Evolutionary conservation across 2,329 filamentous ascomycete genomes (phyloP), one percentile per base, ranked within the genome.

Genomic region (Saccharata proteae): DNA sequence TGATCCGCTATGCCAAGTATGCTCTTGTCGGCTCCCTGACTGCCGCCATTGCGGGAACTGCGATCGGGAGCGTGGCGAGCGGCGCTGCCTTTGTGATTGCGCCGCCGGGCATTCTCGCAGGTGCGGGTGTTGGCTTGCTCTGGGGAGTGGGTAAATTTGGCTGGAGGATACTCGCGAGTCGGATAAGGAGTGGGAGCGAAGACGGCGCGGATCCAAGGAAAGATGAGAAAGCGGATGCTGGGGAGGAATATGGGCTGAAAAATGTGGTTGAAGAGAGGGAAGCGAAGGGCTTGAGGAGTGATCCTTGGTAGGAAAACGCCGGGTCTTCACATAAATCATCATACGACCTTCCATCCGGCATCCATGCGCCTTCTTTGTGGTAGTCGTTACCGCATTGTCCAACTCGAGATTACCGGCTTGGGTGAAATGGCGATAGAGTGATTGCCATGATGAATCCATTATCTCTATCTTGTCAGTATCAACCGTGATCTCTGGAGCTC

Each of bases 1-100:
- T 58, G 0, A 47, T 59, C 1, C 48, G 57, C 2, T 61, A 59
- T 30, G 58, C 56, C 14, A 62, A 61, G 35, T 62, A 61, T 29
- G 56, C 56, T 4, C 55, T 54, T 3, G 52, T 60, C 18, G 58
- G 58, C 3, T 52, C 54, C 1, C 34, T 56, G 5, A 48, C 55
- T 0, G 57, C 57, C 1, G 57, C 57, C 0, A 38, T 60, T n/a
- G 51, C 51, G 1, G 55, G 36, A 30, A 57, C 45, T 3, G 56
- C 45, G 9, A 44, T 58, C 13, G 56, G 57, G 2, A 48, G 47
- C 1, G 38, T 59, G 4, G 43, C 52, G 3, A 53, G 48, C 17
- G 57, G 58, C 5, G 55, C 51, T 6, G 57, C 51, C 2, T 62
- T 60, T 32, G 45, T 62, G 31, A 36, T 61, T 20, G 58, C 58